Conservation (phyloP, 352 stramenopile species). For the Phytopythium litorale region DNA sequence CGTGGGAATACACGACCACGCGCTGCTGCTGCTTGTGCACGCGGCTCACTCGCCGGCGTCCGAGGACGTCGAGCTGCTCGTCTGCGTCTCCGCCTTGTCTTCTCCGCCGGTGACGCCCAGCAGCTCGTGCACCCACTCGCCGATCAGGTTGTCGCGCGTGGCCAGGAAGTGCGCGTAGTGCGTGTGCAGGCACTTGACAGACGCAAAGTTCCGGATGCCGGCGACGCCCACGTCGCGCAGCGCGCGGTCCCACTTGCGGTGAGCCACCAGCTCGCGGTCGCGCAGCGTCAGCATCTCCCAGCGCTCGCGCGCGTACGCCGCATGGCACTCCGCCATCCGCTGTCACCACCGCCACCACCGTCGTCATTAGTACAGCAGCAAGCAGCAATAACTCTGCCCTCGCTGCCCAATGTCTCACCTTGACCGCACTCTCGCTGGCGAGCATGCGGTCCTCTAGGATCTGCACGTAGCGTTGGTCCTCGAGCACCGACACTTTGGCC, state of each 20-base stretch:
- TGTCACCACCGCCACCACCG: slow-evolving; percentile 13
- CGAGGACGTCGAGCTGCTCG: slow-evolving; percentile 6
- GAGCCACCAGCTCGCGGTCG: slow-evolving; percentile 35
- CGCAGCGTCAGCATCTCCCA: slow-evolving; percentile 41
- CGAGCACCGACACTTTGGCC: slow-evolving; percentile 44
- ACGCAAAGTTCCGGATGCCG: slow-evolving; percentile 49
- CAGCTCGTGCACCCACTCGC: slow-evolving; percentile 61
- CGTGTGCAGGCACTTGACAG: slow-evolving; percentile 71
- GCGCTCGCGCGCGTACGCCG: slow-evolving; percentile 40
- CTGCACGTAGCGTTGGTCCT: slow-evolving; percentile 47
- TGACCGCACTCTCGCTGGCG: slow-evolving; percentile 20
- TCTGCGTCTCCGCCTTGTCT: slow-evolving; percentile 6
- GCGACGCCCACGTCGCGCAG: slow-evolving; percentile 53
- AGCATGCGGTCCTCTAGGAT: slow-evolving; percentile 37
- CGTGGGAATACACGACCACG: not conserved
- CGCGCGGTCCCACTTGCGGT: slow-evolving; percentile 33
- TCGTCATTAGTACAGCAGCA: not conserved
- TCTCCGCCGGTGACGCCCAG: slow-evolving; percentile 20
- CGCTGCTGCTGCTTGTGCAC: not conserved
- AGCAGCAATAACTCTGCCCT: too few relatives aligned
- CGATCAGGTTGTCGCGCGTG: slow-evolving; percentile 49
- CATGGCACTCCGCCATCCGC: slow-evolving; percentile 43
- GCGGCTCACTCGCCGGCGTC: slow-evolving; percentile 1
- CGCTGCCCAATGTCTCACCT: slow-evolving; percentile 17
- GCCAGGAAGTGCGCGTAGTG: slow-evolving; percentile 68